Percentiles rank a stretch among this genome's conserved stretches.
phyloP scores from a whole-genome alignment of 2,329 filamentous ascomycete species.

The Verticillium longisporum region DNA sequence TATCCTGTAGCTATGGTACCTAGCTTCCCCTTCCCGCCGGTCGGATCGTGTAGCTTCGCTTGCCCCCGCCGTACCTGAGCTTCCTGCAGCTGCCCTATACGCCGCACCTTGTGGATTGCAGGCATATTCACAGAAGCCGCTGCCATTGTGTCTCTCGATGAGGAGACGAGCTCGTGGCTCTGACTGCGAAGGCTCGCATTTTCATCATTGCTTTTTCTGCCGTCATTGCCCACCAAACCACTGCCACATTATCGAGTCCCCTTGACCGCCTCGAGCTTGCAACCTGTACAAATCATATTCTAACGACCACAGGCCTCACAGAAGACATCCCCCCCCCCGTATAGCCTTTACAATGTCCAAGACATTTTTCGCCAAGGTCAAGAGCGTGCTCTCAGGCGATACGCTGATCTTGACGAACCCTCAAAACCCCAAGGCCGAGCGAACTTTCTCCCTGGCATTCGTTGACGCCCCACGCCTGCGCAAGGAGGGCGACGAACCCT shows the following conservation, averaged over 20 bases:
- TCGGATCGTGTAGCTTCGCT: not conserved
- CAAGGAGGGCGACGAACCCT: conserved; percentile 87
- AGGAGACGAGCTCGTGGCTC: too few relatives aligned
- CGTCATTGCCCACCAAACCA: not conserved
- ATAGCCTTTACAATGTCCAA: conserved; percentile 36
- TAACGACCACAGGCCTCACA: not conserved
- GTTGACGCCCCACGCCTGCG: conserved; percentile 81
- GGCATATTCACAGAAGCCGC: too few relatives aligned
- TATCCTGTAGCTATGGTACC: not conserved
- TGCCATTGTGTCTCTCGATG: not conserved
- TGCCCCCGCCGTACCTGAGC: not conserved
- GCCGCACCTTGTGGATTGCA: too few relatives aligned
- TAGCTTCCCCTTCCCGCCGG: not conserved
- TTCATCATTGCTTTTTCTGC: not conserved
- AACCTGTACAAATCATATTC: not conserved
- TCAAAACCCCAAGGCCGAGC: conserved; percentile 75
- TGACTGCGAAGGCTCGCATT: not conserved
- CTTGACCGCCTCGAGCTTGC: not conserved
- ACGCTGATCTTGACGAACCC: conserved; percentile 78
- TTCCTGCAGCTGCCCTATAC: not conserved
- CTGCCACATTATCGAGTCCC: not conserved
- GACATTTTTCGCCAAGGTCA: conserved; percentile 67
- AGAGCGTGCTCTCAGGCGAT: conserved; percentile 91
- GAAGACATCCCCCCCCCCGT: not conserved
- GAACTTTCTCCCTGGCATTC: conserved; percentile 83